Percentiles rank a stretch among this genome's conserved stretches.
phyloP scores from a whole-genome alignment of 164 flowering plant species.

The Annona squamosa region DNA sequence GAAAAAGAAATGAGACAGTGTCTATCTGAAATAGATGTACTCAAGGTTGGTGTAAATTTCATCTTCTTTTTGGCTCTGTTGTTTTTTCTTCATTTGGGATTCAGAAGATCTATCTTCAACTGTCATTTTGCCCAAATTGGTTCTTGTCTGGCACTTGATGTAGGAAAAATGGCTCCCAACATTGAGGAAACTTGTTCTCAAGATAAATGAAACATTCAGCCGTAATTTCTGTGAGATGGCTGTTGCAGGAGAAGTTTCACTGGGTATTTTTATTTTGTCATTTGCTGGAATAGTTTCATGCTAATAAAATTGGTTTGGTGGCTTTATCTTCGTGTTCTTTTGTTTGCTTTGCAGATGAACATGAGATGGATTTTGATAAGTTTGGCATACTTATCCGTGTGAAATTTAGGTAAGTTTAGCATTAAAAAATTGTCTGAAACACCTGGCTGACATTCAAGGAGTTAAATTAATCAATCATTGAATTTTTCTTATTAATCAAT shows the following conservation, averaged over 20 bases:
- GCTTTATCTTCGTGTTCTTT: slow-evolving; percentile 5
- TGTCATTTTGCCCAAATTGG: background rate
- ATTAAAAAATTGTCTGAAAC: background rate
- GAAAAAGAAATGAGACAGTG: slow-evolving; percentile 33
- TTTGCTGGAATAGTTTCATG: background rate
- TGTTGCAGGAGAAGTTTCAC: slow-evolving; percentile 93
- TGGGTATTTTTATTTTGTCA: slow-evolving; percentile 39
- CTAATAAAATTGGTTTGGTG: background rate
- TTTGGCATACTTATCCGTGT: slow-evolving; percentile 95
- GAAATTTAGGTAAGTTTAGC: slow-evolving; percentile 70
- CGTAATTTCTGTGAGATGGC: slow-evolving; percentile 95
- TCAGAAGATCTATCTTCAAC: background rate
- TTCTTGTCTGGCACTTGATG: slow-evolving; percentile 14
- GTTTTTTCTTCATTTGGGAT: background rate
- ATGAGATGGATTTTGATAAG: slow-evolving; percentile 64
- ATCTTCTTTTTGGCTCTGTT: background rate
- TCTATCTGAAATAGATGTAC: slow-evolving; percentile 44
- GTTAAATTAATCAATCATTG: background rate
- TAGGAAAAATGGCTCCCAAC: slow-evolving; percentile 91
- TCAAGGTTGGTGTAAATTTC: slow-evolving; percentile 45
- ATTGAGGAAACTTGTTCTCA: slow-evolving; percentile 67
- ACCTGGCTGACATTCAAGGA: background rate
- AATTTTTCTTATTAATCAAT: background rate
- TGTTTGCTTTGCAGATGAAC: slow-evolving; percentile 61
- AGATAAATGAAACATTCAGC: slow-evolving; percentile 83